Conservation (phyloP, 2,329 filamentous ascomycete species). For the Penicillium sp. region DNA sequence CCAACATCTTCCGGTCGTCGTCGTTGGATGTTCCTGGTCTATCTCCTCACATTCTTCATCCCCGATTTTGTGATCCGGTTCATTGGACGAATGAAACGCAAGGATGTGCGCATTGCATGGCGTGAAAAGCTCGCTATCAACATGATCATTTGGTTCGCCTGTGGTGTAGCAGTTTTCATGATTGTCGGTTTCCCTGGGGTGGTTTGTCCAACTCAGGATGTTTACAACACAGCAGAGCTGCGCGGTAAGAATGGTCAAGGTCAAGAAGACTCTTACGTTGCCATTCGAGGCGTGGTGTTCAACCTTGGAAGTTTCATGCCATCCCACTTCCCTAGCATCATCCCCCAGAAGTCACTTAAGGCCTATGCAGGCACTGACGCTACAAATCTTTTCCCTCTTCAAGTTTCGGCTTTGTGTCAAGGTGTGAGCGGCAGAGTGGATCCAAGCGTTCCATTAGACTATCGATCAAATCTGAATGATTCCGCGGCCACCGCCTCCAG, state of each 20-base stretch:
- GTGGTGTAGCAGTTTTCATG: slow-evolving; percentile 76
- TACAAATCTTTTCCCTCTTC: slow-evolving; percentile 86
- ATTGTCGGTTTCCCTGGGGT: slow-evolving; percentile 82
- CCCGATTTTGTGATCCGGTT: slow-evolving; percentile 78
- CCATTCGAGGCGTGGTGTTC: slow-evolving; percentile 87
- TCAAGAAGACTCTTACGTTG: slow-evolving; percentile 63
- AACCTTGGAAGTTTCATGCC: slow-evolving; percentile 72
- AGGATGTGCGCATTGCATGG: slow-evolving; percentile 91
- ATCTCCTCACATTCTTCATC: slow-evolving; percentile 77
- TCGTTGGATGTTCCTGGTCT: slow-evolving; percentile 85
- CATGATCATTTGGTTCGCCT: slow-evolving; percentile 90
- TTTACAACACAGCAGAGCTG: slow-evolving; percentile 78
- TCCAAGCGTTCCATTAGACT: slow-evolving; percentile 77
- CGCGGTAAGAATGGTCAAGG: slow-evolving; percentile 70
- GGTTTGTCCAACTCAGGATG: slow-evolving; percentile 87
- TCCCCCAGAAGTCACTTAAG: slow-evolving; percentile 61
- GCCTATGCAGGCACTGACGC: slow-evolving; percentile 86
- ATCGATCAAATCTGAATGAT: slow-evolving; percentile 68
- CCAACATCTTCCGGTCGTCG: slow-evolving; percentile 76
- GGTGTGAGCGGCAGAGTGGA: slow-evolving; percentile 67
- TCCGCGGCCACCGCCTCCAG: slow-evolving; percentile 65
- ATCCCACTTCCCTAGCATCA: slow-evolving; percentile 71
- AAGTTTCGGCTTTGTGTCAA: slow-evolving; percentile 87
- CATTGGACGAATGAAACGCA: slow-evolving; percentile 81
- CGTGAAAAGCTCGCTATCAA: slow-evolving; percentile 98